Evolutionary conservation across 805 yeast species (phyloP).

Genomic region (Yarrowia osloensis): DNA sequence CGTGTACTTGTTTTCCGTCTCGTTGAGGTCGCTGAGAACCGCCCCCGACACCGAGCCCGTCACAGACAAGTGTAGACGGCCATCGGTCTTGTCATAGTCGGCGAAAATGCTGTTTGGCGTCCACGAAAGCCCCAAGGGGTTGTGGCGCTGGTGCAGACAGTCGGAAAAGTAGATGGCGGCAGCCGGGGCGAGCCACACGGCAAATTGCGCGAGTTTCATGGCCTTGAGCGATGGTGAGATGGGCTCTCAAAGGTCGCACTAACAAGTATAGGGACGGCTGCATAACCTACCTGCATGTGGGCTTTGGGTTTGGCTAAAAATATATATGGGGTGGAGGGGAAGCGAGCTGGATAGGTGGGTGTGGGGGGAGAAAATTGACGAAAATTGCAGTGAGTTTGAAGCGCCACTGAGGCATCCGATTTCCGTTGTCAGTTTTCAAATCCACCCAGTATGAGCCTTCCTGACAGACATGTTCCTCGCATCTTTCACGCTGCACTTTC

Average conservation of each 20-base stretch:
- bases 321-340: neutral
- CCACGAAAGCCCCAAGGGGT: neutral
- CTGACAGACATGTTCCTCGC: no score
- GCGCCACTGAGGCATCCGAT: no score
- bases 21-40: conserved; percentile 33
- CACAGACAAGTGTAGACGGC: conserved; percentile 29
- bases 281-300: neutral
- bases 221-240: neutral
- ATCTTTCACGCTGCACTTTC: neutral
- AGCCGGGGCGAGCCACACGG: neutral
- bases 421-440: no score
- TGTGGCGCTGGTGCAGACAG: neutral
- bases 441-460: no score
- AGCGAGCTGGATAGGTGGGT: neutral
- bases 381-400: no score
- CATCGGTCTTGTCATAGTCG: neutral
- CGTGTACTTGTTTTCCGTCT: conserved; percentile 37
- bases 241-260: neutral
- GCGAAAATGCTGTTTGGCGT: conserved; percentile 8
- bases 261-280: neutral
- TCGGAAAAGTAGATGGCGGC: neutral
- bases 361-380: no score
- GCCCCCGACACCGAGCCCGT: conserved; percentile 33
- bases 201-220: neutral
- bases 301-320: neutral